Evolutionary conservation across 2,329 filamentous ascomycete species (phyloP).

Genomic region (Thermomyces lanuginosus): DNA sequence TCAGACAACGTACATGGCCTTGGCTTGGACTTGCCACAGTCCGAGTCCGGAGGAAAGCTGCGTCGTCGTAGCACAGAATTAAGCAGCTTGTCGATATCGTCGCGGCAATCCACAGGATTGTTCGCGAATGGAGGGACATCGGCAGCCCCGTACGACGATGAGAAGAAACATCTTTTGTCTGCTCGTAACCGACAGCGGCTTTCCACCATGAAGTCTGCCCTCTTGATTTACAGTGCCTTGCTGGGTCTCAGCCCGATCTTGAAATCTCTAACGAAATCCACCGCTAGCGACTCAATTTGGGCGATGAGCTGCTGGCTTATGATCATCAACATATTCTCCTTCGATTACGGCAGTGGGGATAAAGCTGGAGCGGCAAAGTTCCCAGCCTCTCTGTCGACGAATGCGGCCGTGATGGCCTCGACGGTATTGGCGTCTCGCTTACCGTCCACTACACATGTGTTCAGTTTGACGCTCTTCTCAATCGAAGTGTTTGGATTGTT

Average conservation of each 20-base stretch:
- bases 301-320: conserved; percentile 87
- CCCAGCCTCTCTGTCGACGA: conserved; percentile 62
- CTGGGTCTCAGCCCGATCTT: conserved; percentile 87
- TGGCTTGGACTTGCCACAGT: conserved; percentile 25
- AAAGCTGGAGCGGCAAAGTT: conserved; percentile 31
- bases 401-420: conserved; percentile 89
- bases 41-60: conserved; percentile 18
- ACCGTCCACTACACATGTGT: conserved; percentile 82
- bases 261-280: conserved; percentile 87
- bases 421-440: conserved; percentile 84
- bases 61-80: conserved; percentile 14
- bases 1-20: conserved; percentile 25
- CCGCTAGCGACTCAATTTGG: conserved; percentile 91
- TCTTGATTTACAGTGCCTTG: conserved; percentile 83
- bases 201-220: conserved; percentile 75
- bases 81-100: conserved; percentile 36
- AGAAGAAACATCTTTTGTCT: conserved; percentile 22
- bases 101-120: conserved; percentile 38
- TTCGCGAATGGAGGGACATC: too few relatives aligned
- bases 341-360: conserved; percentile 66
- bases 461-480: conserved; percentile 83
- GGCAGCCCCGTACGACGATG: conserved; percentile 11
- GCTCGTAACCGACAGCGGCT: conserved; percentile 47
- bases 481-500: conserved; percentile 97
- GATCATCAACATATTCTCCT: conserved; percentile 92